Conservation (phyloP, 306 rosid species). For the Quercus wislizeni region DNA sequence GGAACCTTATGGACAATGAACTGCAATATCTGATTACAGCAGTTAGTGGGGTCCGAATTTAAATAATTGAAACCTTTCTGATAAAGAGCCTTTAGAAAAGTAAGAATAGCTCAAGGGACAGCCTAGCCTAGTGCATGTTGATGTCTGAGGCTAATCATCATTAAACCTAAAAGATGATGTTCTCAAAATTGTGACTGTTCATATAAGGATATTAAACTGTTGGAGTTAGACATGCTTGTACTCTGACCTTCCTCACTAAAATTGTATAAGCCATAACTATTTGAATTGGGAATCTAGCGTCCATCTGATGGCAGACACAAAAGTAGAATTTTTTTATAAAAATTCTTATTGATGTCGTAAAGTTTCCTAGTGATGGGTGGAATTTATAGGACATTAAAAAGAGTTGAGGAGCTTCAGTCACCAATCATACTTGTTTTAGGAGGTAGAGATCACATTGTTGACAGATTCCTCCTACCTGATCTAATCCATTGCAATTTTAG, state of each 20-base stretch:
- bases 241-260: conserved; percentile 29
- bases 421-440: not conserved
- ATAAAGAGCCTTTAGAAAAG: conserved; percentile 40
- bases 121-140: conserved; percentile 47
- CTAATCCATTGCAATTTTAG: not conserved
- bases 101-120: conserved; percentile 36
- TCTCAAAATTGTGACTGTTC: conserved; percentile 26
- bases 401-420: not conserved
- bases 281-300: conserved; percentile 32
- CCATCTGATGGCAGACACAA: conserved; percentile 35
- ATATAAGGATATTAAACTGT: conserved; percentile 8
- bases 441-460: not conserved
- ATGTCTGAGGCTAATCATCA: conserved; percentile 39
- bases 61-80: conserved; percentile 47
- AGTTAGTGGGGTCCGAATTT: conserved; percentile 41
- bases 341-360: conserved; percentile 24
- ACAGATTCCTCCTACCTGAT: not conserved
- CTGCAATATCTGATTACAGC: conserved; percentile 19
- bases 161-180: conserved; percentile 30
- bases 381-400: not conserved
- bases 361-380: conserved; percentile 13
- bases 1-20: conserved; percentile 15
- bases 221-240: conserved; percentile 15
- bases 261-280: conserved; percentile 20
- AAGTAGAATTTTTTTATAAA: conserved; percentile 8